Evolutionary conservation across 2,329 filamentous ascomycete genomes (phyloP).

Genomic region (Fragosphaeria purpurea): DNA sequence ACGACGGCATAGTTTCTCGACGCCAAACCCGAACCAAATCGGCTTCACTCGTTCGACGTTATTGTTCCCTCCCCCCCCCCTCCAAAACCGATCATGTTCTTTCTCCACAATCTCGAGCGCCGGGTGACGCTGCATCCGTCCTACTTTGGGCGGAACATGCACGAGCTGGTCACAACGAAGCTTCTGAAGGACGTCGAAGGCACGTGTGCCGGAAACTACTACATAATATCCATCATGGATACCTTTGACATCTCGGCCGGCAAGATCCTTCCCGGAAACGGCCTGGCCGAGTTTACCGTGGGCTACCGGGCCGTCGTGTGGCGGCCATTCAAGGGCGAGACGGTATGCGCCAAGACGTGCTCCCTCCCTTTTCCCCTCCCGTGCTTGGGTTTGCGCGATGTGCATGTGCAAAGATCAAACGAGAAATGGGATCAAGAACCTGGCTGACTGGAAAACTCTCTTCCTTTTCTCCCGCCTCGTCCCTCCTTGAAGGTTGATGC

Average conservation of each 20-base stretch:
- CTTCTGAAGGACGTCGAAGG: slow-evolving; percentile 91
- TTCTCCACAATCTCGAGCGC: slow-evolving; percentile 93
- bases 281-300: slow-evolving; percentile 88
- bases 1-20: too few relatives aligned
- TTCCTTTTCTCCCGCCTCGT: too few relatives aligned
- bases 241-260: slow-evolving; percentile 91
- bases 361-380: too few relatives aligned
- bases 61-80: neutral
- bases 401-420: neutral
- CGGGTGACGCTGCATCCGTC: slow-evolving; percentile 92
- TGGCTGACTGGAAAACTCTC: neutral
- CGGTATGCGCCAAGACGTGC: slow-evolving; percentile 39
- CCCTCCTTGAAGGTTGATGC: slow-evolving; percentile 67
- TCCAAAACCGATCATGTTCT: slow-evolving; percentile 63
- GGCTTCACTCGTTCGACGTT: too few relatives aligned
- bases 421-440: too few relatives aligned
- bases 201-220: slow-evolving; percentile 89
- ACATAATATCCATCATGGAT: slow-evolving; percentile 96
- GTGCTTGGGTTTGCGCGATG: too few relatives aligned
- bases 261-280: slow-evolving; percentile 82
- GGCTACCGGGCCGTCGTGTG: slow-evolving; percentile 93
- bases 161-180: slow-evolving; percentile 80
- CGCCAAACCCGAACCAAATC: too few relatives aligned
- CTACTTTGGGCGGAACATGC: slow-evolving; percentile 90
- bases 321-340: slow-evolving; percentile 96